These are phyloP conservation scores for Chimonanthus salicifolius DNA, from an alignment of 164 flowering plant genomes.

Conservation along the genomic window DNA sequence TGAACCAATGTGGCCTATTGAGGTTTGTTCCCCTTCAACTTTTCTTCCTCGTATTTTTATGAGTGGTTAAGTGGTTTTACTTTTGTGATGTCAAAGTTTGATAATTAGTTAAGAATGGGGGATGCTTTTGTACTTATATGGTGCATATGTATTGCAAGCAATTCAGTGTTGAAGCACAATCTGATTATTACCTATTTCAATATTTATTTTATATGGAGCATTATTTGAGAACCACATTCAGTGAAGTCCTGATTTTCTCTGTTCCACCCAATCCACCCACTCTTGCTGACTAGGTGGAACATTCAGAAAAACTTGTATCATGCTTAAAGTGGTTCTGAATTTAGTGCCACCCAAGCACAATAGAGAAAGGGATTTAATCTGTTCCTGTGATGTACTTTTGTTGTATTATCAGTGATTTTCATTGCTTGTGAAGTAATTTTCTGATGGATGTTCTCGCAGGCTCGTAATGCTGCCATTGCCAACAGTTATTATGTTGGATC, in stretches of 20 bases:
- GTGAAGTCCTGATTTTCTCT: background rate
- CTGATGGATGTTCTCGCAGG: conserved; percentile 32
- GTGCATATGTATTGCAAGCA: background rate
- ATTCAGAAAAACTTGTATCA: background rate
- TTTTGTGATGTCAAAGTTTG: background rate
- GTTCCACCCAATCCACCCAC: background rate
- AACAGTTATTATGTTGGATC: conserved; percentile 91
- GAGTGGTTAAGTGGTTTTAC: background rate
- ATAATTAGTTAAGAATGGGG: background rate
- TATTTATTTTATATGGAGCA: no score
- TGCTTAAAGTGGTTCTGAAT: background rate
- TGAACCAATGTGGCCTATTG: conserved; percentile 99
- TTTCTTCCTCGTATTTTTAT: background rate
- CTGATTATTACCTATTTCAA: background rate
- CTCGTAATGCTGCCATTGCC: conserved; percentile 95
- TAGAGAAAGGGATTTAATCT: background rate
- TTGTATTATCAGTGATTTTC: background rate
- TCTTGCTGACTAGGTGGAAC: background rate
- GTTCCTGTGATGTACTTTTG: background rate
- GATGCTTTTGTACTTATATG: background rate
- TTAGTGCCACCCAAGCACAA: background rate
- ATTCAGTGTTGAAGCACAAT: no score
- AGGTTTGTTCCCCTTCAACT: conserved; percentile 40
- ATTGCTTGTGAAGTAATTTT: conserved; percentile 1
- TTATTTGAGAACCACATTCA: no score